Percentiles rank a stretch among this genome's conserved stretches.
Evolutionary conservation across 2,329 filamentous ascomycete genomes (phyloP).

Genomic region (Fusarium haematococcum): DNA sequence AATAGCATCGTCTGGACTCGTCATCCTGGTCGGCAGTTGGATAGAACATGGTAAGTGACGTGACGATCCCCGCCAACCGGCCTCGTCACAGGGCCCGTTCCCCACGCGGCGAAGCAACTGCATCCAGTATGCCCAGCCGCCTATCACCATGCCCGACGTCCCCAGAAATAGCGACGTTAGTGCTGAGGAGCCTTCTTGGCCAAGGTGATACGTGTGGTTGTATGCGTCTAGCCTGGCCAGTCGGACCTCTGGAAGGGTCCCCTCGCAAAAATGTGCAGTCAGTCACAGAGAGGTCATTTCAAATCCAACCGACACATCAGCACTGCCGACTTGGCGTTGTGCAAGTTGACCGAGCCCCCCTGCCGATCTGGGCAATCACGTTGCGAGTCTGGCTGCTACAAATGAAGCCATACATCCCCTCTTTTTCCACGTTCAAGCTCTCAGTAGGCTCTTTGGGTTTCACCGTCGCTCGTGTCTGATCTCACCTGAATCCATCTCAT

Average conservation of each 20-base stretch:
- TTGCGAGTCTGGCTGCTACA: constrained; percentile 12
- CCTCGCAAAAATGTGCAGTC: not conserved
- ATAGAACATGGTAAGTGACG: constrained; percentile 3
- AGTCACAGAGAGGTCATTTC: constrained; percentile 17
- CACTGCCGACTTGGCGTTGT: constrained; percentile 26
- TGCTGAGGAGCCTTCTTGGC: constrained; percentile 12
- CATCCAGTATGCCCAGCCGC: constrained; percentile 28
- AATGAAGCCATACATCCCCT: constrained; percentile 28
- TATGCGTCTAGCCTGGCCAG: not conserved
- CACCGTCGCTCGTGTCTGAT: not conserved
- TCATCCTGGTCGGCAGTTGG: constrained; percentile 38
- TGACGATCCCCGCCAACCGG: constrained; percentile 7
- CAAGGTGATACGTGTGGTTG: constrained; percentile 2
- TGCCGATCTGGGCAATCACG: constrained; percentile 21
- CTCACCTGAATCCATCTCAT: not conserved
- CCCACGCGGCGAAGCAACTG: constrained; percentile 28
- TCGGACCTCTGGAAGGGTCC: not conserved
- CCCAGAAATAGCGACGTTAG: constrained; percentile 6
- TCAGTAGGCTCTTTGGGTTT: not conserved
- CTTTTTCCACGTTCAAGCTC: not conserved
- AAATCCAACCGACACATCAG: constrained; percentile 23
- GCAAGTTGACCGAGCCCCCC: constrained; percentile 8
- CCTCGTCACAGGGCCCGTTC: constrained; percentile 1
- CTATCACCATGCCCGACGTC: constrained; percentile 27
- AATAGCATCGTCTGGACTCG: constrained; percentile 14